Percentiles rank a stretch among this genome's conserved stretches.
Conservation (phyloP, 2,329 filamentous ascomycete species). For the Fusarium stilboides region DNA sequence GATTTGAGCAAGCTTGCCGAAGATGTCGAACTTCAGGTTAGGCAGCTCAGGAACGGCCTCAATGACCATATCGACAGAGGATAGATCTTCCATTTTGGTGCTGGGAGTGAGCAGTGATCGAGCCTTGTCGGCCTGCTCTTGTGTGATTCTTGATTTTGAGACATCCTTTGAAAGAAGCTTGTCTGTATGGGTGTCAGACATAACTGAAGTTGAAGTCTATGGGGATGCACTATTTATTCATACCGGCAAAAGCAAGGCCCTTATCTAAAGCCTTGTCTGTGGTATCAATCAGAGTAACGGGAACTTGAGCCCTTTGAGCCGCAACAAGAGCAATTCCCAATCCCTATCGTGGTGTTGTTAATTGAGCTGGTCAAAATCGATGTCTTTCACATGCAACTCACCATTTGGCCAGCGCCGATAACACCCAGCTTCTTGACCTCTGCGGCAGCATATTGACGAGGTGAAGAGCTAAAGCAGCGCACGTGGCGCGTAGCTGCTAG, state of each 20-base stretch:
- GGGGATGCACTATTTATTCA: neutral
- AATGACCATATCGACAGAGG: conserved; percentile 94
- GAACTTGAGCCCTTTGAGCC: conserved; percentile 84
- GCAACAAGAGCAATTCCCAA: conserved; percentile 96
- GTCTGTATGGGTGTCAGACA: conserved; percentile 66
- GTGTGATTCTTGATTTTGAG: conserved; percentile 85
- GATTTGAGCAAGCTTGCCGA: conserved; percentile 84
- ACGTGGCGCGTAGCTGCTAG: conserved; percentile 57
- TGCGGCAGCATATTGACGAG: conserved; percentile 69
- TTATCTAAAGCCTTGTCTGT: conserved; percentile 90
- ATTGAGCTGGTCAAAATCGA: conserved; percentile 16
- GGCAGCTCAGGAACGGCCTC: conserved; percentile 97
- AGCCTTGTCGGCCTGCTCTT: conserved; percentile 82
- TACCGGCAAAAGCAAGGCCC: conserved; percentile 89
- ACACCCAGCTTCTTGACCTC: conserved; percentile 92
- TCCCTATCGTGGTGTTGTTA: conserved; percentile 70
- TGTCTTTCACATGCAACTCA: conserved; percentile 65
- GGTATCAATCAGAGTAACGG: conserved; percentile 88
- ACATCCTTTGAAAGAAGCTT: conserved; percentile 96
- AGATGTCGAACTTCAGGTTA: conserved; percentile 89
- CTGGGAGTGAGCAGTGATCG: conserved; percentile 78
- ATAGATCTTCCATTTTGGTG: conserved; percentile 82
- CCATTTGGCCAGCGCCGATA: conserved; percentile 96
- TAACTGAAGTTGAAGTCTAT: neutral
- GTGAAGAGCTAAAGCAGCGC: conserved; percentile 79